Percentiles rank a stretch among this genome's conserved stretches.
phyloP scores from a whole-genome alignment of 805 yeast genomes.

The Maudiozyma saulgeensis region DNA sequence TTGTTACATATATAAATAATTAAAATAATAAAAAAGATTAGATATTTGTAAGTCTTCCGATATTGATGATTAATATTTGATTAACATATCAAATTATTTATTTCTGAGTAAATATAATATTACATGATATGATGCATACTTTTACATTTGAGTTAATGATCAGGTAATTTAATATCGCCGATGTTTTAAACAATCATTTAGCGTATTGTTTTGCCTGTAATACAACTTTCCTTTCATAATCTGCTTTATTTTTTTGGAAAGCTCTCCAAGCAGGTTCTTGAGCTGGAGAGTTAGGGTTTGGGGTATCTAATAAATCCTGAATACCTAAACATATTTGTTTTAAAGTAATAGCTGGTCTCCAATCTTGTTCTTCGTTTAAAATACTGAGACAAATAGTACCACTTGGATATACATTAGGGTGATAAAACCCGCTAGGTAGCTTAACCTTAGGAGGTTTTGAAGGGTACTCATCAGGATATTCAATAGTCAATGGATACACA shows the following conservation, averaged over 20 bases:
- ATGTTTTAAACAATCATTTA: constrained; percentile 16
- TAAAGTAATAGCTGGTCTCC: constrained; percentile 94
- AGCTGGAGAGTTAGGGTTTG: constrained; percentile 94
- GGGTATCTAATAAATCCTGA: constrained; percentile 81
- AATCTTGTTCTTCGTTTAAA: constrained; percentile 88
- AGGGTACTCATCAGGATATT: constrained; percentile 87
- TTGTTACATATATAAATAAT: background rate
- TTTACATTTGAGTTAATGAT: background rate
- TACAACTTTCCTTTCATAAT: constrained; percentile 66
- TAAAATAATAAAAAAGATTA: background rate
- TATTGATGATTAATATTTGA: background rate
- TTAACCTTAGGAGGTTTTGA: constrained; percentile 92
- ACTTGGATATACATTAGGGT: constrained; percentile 95
- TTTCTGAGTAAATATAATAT: too few species aligned
- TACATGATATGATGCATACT: background rate
- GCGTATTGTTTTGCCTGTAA: constrained; percentile 75
- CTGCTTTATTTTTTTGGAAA: constrained; percentile 54
- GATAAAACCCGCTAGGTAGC: constrained; percentile 85
- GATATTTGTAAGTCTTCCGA: background rate
- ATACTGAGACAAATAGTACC: constrained; percentile 93
- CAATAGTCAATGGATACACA: constrained; percentile 72
- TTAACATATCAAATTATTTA: background rate
- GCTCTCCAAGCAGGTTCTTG: constrained; percentile 96
- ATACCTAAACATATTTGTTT: constrained; percentile 86
- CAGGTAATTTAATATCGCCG: too few species aligned